Evolutionary conservation across 345 rosid species (phyloP).

Genomic region (Passiflora organensis): DNA sequence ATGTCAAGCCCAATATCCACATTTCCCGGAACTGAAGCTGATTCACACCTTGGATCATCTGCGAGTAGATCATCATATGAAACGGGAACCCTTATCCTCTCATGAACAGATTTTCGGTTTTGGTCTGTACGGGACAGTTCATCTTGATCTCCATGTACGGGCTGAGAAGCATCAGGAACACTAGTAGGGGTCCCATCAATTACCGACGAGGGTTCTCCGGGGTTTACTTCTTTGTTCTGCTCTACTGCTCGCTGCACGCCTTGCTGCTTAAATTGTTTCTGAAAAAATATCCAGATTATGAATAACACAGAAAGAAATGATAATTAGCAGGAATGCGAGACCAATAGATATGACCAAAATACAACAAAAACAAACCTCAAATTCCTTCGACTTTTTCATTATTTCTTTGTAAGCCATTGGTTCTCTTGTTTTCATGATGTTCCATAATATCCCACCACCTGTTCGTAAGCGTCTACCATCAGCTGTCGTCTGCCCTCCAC

Average conservation of each 20-base stretch:
- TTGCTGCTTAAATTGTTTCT: slow-evolving; percentile 81
- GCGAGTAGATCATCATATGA: slow-evolving; percentile 62
- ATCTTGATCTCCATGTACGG: slow-evolving; percentile 15
- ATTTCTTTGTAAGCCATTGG: slow-evolving; percentile 70
- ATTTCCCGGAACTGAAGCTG: neutral
- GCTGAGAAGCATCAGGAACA: slow-evolving; percentile 22
- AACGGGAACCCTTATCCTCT: slow-evolving; percentile 81
- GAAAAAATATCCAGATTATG: slow-evolving; percentile 19
- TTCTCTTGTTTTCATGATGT: slow-evolving; percentile 70
- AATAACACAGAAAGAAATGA: neutral
- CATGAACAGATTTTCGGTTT: slow-evolving; percentile 52
- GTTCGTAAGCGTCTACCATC: slow-evolving; percentile 72
- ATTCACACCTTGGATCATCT: slow-evolving; percentile 23
- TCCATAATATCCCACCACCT: slow-evolving; percentile 90
- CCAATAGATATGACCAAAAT: neutral
- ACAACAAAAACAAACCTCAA: slow-evolving; percentile 53
- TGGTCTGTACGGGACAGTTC: slow-evolving; percentile 32
- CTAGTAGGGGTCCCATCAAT: slow-evolving; percentile 24
- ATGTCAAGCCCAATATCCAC: neutral
- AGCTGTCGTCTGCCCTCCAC: slow-evolving; percentile 96
- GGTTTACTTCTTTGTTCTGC: slow-evolving; percentile 25
- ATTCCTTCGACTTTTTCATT: slow-evolving; percentile 77
- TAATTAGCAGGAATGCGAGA: too few relatives aligned
- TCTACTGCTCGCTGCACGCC: slow-evolving; percentile 27
- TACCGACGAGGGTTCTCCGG: slow-evolving; percentile 24